These are phyloP conservation scores for Backusella macrospora DNA, from an alignment of 192 early-diverging fungal species.

Conservation along the genomic window DNA sequence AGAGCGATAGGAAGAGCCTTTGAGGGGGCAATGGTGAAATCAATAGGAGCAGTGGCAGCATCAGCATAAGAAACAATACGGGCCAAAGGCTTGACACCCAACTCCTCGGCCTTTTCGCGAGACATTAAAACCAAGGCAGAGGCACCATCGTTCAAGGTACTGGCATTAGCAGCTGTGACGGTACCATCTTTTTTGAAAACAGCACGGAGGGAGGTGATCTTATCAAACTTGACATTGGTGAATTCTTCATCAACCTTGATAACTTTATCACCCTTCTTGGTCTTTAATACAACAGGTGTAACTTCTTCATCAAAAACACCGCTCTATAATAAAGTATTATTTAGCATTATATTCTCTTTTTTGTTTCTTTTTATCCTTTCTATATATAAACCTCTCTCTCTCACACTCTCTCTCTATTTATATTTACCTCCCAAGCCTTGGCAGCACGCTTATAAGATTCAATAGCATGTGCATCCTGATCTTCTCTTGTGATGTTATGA, in stretches of 20 bases:
- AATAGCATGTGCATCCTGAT: constrained; percentile 89
- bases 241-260: constrained; percentile 92
- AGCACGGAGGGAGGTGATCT: constrained; percentile 71
- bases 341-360: not conserved
- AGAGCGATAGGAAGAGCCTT: constrained; percentile 92
- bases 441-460: constrained; percentile 87
- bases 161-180: constrained; percentile 95
- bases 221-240: constrained; percentile 92
- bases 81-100: constrained; percentile 86
- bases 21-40: constrained; percentile 95
- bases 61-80: constrained; percentile 88
- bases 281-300: constrained; percentile 81
- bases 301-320: constrained; percentile 86
- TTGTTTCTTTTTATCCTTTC: not conserved
- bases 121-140: constrained; percentile 88
- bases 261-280: constrained; percentile 79
- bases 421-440: constrained; percentile 77
- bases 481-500: constrained; percentile 84
- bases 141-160: constrained; percentile 95
- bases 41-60: constrained; percentile 86
- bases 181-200: constrained; percentile 92
- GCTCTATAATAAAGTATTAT: constrained; percentile 21
- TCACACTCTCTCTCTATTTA: not conserved
- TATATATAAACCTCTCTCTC: no score
- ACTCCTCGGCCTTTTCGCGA: constrained; percentile 68